phyloP scores from a whole-genome alignment of 305 asterid genomes.

The Fraxinus sp. region DNA sequence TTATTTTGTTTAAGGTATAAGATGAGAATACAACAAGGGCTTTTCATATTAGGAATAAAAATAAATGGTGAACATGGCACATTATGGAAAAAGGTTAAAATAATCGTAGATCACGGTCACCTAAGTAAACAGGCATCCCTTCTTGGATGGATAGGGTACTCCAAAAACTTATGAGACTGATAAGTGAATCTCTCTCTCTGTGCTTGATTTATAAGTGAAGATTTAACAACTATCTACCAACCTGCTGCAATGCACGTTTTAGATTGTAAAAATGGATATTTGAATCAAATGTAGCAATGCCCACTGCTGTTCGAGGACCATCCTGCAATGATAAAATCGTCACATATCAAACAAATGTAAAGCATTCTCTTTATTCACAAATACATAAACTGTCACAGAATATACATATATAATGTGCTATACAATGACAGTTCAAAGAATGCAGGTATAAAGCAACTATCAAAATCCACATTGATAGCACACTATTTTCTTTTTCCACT shows the following conservation, averaged over 20 bases:
- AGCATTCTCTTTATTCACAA: slow-evolving; percentile 19
- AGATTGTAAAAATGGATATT: slow-evolving; percentile 95
- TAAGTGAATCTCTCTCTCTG: neutral
- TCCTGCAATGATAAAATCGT: slow-evolving; percentile 60
- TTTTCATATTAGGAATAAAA: slow-evolving; percentile 10
- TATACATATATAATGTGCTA: neutral
- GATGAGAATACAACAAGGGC: slow-evolving; percentile 15
- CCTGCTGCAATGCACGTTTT: slow-evolving; percentile 90
- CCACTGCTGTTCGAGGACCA: slow-evolving; percentile 86
- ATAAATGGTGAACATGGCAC: slow-evolving; percentile 12
- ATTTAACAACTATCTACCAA: slow-evolving; percentile 28
- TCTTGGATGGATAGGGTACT: neutral
- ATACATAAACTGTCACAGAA: neutral
- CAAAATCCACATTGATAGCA: neutral
- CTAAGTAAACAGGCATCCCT: neutral
- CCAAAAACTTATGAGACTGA: slow-evolving; percentile 1
- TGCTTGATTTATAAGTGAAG: slow-evolving; percentile 15
- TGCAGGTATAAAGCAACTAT: neutral
- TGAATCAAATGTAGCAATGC: slow-evolving; percentile 95
- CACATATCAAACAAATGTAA: slow-evolving; percentile 11
- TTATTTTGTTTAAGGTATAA: slow-evolving; percentile 11
- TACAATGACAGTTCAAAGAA: neutral
- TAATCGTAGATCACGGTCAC: slow-evolving; percentile 7
- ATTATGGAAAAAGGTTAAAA: slow-evolving; percentile 1
- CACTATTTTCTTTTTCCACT: neutral